Conservation (phyloP, 2,329 filamentous ascomycete species). For the Colletotrichum higginsianum region DNA sequence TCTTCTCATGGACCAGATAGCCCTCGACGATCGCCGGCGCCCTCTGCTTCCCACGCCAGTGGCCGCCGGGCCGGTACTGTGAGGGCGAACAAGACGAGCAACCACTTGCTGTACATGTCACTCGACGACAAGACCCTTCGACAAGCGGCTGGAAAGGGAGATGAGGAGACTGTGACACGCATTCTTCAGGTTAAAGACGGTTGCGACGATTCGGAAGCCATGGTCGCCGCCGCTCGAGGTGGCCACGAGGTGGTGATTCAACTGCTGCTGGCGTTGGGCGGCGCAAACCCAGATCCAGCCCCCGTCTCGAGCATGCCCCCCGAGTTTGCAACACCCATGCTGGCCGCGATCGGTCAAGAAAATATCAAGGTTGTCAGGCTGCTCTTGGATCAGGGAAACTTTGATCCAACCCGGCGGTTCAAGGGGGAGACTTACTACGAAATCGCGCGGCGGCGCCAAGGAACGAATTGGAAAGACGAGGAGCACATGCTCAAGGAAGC, state of each 20-base stretch:
- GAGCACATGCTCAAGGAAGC: conserved; percentile 83
- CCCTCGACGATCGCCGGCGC: conserved; percentile 70
- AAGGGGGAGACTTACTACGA: conserved; percentile 89
- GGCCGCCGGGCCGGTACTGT: conserved; percentile 69
- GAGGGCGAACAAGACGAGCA: conserved; percentile 75
- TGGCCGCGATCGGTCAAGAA: conserved; percentile 91
- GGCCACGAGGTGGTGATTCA: conserved; percentile 92
- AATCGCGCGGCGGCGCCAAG: conserved; percentile 84
- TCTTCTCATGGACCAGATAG: conserved; percentile 72
- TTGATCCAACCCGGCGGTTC: conserved; percentile 85
- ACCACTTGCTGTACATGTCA: conserved; percentile 74
- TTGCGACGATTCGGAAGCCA: conserved; percentile 83
- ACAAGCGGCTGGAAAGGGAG: conserved; percentile 72
- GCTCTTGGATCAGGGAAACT: conserved; percentile 81
- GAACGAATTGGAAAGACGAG: conserved; percentile 93
- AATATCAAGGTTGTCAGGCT: conserved; percentile 89
- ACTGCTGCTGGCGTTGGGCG: conserved; percentile 79
- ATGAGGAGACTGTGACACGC: conserved; percentile 73
- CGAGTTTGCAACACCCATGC: conserved; percentile 91
- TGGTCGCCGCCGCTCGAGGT: conserved; percentile 92
- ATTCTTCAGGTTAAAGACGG: conserved; percentile 74
- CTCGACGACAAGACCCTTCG: conserved; percentile 74
- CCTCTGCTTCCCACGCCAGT: conserved; percentile 52
- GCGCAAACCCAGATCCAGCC: conserved; percentile 77
- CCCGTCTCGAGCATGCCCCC: conserved; percentile 71